phyloP scores from a whole-genome alignment of 352 stramenopile species.

The Globisporangium nodosum region DNA sequence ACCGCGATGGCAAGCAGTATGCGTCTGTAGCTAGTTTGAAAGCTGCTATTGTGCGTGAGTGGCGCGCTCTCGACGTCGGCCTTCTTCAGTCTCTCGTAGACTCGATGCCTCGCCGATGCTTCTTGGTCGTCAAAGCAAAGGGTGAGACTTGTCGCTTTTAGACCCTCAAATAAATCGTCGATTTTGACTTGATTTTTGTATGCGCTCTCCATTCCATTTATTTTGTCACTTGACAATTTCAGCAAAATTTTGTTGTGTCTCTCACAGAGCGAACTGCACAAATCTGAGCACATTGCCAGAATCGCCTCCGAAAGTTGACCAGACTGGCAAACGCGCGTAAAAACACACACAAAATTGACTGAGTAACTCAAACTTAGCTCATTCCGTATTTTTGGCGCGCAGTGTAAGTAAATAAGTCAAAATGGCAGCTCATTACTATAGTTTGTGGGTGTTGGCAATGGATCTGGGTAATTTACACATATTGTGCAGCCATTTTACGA shows the following conservation, averaged over 20 bases:
- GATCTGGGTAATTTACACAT: too few species aligned
- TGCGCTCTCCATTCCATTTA: not conserved
- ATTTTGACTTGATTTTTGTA: not conserved
- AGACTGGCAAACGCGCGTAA: not conserved
- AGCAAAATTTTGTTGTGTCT: not conserved
- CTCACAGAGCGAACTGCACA: not conserved
- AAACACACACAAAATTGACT: not conserved
- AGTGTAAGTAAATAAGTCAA: not conserved
- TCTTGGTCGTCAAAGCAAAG: not conserved
- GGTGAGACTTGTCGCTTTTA: not conserved
- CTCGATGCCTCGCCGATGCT: too few species aligned
- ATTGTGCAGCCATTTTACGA: too few species aligned
- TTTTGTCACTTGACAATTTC: not conserved
- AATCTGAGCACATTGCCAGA: slow-evolving; percentile 1
- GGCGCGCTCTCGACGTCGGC: not conserved
- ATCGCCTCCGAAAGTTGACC: not conserved
- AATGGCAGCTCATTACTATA: too few species aligned
- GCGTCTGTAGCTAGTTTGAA: not conserved
- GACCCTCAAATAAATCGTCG: not conserved
- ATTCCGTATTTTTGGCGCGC: slow-evolving; percentile 1
- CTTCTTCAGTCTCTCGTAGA: too few species aligned
- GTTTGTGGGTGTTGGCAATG: too few species aligned
- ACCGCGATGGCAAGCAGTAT: not conserved
- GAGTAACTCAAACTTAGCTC: not conserved
- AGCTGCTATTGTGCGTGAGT: not conserved